phyloP scores from a whole-genome alignment of 768 basidiomycete genomes.

The Auricularia heimuer region DNA sequence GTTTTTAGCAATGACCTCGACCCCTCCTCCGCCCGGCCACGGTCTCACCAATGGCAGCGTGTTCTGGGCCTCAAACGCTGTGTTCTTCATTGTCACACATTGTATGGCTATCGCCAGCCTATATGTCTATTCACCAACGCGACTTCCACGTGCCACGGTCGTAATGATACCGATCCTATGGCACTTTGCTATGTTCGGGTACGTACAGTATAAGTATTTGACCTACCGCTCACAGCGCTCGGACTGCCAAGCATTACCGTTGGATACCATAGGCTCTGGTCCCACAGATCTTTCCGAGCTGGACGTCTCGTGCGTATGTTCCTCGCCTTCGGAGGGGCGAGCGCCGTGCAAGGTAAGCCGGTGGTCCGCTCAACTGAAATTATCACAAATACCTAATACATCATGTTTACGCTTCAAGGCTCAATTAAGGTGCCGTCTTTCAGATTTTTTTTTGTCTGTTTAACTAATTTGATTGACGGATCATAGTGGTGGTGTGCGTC shows the following conservation, averaged over 20 bases:
- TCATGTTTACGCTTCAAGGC: too few species aligned
- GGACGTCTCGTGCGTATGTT: constrained; percentile 41
- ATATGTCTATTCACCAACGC: constrained; percentile 36
- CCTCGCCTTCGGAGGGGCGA: constrained; percentile 58
- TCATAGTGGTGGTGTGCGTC: too few species aligned
- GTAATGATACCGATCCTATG: constrained; percentile 45
- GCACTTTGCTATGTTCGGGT: constrained; percentile 69
- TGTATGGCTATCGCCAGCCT: constrained; percentile 45
- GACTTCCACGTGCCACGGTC: constrained; percentile 36
- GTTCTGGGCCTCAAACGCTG: constrained; percentile 55
- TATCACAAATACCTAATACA: too few species aligned
- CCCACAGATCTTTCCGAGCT: constrained; percentile 62
- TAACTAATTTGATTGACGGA: too few species aligned
- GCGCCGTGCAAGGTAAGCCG: constrained; percentile 63
- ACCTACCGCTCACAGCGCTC: neutral
- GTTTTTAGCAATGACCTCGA: too few species aligned
- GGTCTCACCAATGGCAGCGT: neutral
- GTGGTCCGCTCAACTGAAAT: neutral
- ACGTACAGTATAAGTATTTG: constrained; percentile 15
- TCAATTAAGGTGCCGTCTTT: too few species aligned
- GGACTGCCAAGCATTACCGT: constrained; percentile 18
- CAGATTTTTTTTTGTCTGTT: too few species aligned
- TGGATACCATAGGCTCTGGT: constrained; percentile 74
- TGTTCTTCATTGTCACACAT: constrained; percentile 51
- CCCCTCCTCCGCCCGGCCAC: too few species aligned